Conservation (phyloP, 2,329 filamentous ascomycete species). For the Sclerotinia nivalis region DNA sequence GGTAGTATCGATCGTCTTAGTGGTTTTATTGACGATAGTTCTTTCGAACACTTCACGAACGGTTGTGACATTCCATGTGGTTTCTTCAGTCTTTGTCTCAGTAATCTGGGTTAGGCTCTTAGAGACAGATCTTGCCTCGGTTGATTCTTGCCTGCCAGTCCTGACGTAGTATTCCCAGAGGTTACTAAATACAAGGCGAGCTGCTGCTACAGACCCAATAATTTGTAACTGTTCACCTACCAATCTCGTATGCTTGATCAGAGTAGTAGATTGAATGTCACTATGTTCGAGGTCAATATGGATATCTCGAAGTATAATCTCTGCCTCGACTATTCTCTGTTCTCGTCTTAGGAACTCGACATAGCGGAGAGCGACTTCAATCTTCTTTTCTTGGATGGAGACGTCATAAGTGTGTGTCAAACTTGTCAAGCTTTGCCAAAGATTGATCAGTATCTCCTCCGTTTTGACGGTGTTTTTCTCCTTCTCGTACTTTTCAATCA, state of each 20-base stretch:
- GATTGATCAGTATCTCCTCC: conserved; percentile 28
- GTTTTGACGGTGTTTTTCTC: conserved; percentile 26
- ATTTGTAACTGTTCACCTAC: conserved; percentile 26
- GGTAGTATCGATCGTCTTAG: conserved; percentile 25
- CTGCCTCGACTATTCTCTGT: conserved; percentile 27
- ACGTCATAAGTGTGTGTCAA: conserved; percentile 22
- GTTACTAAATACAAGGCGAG: conserved; percentile 22
- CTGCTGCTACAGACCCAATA: conserved; percentile 25
- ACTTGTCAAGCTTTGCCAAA: conserved; percentile 29
- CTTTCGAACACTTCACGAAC: conserved; percentile 27
- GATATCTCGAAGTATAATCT: conserved; percentile 26
- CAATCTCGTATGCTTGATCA: conserved; percentile 22
- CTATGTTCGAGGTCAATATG: conserved; percentile 27
- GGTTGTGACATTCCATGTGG: conserved; percentile 25
- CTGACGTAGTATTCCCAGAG: conserved; percentile 30
- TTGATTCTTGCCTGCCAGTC: conserved; percentile 25
- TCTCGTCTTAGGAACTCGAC: conserved; percentile 28
- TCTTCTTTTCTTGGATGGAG: conserved; percentile 26
- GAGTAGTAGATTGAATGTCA: conserved; percentile 24
- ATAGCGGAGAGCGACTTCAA: conserved; percentile 31
- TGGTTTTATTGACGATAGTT: conserved; percentile 24
- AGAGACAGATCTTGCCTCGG: conserved; percentile 27
- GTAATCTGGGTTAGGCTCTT: conserved; percentile 24
- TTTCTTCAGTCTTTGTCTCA: conserved; percentile 23
- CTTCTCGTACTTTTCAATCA: conserved; percentile 29